Percentiles rank a stretch among this genome's conserved stretches.
phyloP scores from a whole-genome alignment of 768 basidiomycete species.

The Phanerochaete carnosa region DNA sequence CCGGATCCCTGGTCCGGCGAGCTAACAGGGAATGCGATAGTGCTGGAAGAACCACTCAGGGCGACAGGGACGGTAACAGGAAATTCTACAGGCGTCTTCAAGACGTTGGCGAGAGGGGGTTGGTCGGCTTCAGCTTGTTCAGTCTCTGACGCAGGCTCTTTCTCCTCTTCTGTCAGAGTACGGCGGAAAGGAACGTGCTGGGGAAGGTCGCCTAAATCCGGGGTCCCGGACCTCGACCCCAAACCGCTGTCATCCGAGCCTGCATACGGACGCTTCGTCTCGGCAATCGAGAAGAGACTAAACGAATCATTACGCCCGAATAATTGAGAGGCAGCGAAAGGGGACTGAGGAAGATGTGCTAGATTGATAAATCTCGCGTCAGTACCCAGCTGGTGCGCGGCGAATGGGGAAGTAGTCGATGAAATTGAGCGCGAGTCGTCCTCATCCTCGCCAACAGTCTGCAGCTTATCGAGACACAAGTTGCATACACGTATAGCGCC shows the following conservation, averaged over 20 bases:
- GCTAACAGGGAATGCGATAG: conserved; percentile 77
- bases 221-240: conserved; percentile 50
- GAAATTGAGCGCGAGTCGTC: conserved; percentile 86
- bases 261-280: conserved; percentile 55
- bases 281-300: conserved; percentile 79
- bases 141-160: conserved; percentile 45
- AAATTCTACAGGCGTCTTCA: conserved; percentile 54
- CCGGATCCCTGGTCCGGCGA: conserved; percentile 63
- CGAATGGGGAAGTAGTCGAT: conserved; percentile 63
- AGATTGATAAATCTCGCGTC: conserved; percentile 36
- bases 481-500: conserved; percentile 97
- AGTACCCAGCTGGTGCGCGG: conserved; percentile 71
- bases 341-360: conserved; percentile 70
- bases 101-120: conserved; percentile 29
- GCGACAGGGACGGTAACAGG: conserved; percentile 51
- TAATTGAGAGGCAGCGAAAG: conserved; percentile 83
- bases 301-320: conserved; percentile 76
- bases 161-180: conserved; percentile 74
- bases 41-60: conserved; percentile 53
- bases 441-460: conserved; percentile 86
- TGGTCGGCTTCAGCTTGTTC: conserved; percentile 42
- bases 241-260: conserved; percentile 54
- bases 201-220: conserved; percentile 45
- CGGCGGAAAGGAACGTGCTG: conserved; percentile 73
- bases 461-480: conserved; percentile 88